Evolutionary conservation across 2,329 filamentous ascomycete genomes (phyloP).

Genomic region (Aspergillus hiratsukae): DNA sequence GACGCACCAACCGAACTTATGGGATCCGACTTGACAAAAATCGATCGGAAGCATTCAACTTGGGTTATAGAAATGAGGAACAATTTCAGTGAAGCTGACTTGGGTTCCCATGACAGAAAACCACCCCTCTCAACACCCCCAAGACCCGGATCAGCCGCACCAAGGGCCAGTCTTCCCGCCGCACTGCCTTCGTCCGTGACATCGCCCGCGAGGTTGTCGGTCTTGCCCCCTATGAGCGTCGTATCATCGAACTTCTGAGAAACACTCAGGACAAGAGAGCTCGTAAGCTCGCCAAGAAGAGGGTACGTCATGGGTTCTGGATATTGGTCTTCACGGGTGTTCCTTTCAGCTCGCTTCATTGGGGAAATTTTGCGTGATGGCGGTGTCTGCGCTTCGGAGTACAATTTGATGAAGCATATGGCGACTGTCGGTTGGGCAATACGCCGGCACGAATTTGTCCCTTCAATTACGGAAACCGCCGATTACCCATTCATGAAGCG

Average conservation of each 20-base stretch:
- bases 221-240: constrained; percentile 93
- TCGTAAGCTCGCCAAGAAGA: constrained; percentile 98
- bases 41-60: not conserved
- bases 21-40: constrained; percentile 1
- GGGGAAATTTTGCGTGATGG: not conserved
- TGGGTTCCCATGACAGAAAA: constrained; percentile 60
- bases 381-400: not conserved
- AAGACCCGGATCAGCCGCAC: constrained; percentile 77
- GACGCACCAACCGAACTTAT: not conserved
- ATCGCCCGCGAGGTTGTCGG: constrained; percentile 98
- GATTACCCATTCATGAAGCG: not conserved
- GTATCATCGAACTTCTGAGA: constrained; percentile 96
- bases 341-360: not conserved
- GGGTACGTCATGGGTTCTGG: constrained; percentile 57
- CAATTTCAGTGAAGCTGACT: constrained; percentile 31
- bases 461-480: not conserved
- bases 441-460: not conserved
- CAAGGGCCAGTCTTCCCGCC: constrained; percentile 96
- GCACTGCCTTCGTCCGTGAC: constrained; percentile 93
- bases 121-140: constrained; percentile 65
- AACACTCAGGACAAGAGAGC: constrained; percentile 99
- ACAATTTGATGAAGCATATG: not conserved
- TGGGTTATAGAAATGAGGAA: not conserved
- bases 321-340: not conserved
- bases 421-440: not conserved